phyloP scores from a whole-genome alignment of 176 grass and related monocot species.

The Echinochloa phyllopogon region DNA sequence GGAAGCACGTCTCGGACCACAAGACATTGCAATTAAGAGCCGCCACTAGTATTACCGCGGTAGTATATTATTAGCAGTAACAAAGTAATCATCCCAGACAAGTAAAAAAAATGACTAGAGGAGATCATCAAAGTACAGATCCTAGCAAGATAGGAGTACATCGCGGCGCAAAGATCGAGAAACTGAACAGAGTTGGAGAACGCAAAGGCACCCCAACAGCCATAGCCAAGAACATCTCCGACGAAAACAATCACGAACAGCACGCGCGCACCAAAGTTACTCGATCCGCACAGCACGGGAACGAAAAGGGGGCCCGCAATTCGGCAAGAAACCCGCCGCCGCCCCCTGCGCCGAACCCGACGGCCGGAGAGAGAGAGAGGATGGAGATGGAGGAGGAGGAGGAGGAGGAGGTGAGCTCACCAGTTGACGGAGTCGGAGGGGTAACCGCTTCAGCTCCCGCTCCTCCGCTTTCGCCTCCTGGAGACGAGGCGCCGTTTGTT shows the following conservation, averaged over 20 bases:
- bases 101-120: background rate
- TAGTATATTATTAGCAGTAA: background rate
- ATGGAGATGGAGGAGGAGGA: background rate
- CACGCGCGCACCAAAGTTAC: background rate
- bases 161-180: background rate
- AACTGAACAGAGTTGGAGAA: background rate
- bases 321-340: background rate
- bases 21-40: background rate
- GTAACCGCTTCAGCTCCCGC: constrained; percentile 45
- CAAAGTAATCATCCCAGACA: background rate
- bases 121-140: background rate
- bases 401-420: constrained; percentile 26
- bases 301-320: background rate
- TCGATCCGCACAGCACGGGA: background rate
- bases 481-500: background rate
- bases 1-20: background rate
- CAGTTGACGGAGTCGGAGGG: constrained; percentile 30
- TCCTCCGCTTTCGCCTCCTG: background rate
- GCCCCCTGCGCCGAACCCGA: background rate
- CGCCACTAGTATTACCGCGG: background rate
- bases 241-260: background rate
- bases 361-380: background rate
- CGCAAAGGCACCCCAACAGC: background rate
- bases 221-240: too few species aligned
- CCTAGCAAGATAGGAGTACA: background rate